Conservation (phyloP, 1,284 basidiomycete genomes). For the Amylostereum areolatum region DNA sequence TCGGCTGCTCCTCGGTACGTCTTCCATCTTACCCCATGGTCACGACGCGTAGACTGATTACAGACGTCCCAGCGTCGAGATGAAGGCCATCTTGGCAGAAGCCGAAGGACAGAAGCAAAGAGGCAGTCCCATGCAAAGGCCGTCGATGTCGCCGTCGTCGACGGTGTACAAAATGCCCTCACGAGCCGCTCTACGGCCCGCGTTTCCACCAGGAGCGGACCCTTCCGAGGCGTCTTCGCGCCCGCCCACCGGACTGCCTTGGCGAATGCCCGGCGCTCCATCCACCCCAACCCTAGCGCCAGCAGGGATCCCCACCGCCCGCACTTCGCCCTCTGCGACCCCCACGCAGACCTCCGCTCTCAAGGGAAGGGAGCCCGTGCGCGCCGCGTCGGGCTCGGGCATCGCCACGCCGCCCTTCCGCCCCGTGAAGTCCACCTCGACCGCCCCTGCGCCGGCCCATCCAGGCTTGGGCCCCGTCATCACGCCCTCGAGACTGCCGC, state of each 20-base stretch:
- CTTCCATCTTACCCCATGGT: no score
- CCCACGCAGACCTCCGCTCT: not conserved
- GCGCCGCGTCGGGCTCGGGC: no score
- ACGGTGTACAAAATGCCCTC: slow-evolving; percentile 5
- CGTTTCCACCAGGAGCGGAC: not conserved
- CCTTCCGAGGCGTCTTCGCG: not conserved
- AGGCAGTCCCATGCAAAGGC: slow-evolving; percentile 3
- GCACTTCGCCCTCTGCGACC: not conserved
- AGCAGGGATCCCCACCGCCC: not conserved
- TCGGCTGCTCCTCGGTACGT: slow-evolving; percentile 35
- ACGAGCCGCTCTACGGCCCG: not conserved
- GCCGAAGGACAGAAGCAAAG: slow-evolving; percentile 33
- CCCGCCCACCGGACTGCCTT: not conserved
- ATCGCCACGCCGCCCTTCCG: no score
- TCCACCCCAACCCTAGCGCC: not conserved
- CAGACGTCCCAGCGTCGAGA: slow-evolving; percentile 54
- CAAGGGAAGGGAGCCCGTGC: no score
- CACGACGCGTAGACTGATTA: no score
- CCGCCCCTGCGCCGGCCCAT: slow-evolving; percentile 11
- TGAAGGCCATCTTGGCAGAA: slow-evolving; percentile 85
- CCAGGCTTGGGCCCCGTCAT: slow-evolving; percentile 53
- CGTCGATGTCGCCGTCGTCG: not conserved
- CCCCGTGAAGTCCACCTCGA: not conserved
- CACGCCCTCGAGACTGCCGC: slow-evolving; percentile 43
- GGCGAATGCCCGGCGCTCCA: not conserved